Evolutionary conservation across 345 rosid species (phyloP).

Genomic region (Nephelium lappaceum): DNA sequence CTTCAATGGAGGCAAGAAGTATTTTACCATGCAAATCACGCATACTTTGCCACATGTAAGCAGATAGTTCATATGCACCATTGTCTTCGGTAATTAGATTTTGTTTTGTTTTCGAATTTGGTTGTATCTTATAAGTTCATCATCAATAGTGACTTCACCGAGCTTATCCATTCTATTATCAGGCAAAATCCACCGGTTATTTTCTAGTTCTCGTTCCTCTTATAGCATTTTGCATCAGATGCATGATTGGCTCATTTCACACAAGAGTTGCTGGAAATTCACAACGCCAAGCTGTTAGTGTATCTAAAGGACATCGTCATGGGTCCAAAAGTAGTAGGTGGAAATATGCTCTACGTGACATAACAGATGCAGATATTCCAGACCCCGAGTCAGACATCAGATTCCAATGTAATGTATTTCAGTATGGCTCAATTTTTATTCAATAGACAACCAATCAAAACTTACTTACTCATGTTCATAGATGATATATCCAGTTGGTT

Average conservation of each 20-base stretch:
- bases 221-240: slow-evolving; percentile 43
- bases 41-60: slow-evolving; percentile 36
- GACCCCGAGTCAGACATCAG: slow-evolving; percentile 17
- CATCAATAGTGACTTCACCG: slow-evolving; percentile 14
- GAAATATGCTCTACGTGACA: slow-evolving; percentile 39
- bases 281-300: not conserved
- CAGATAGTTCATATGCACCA: not conserved
- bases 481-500: too few species aligned
- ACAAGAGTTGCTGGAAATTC: slow-evolving; percentile 21
- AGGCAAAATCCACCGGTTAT: slow-evolving; percentile 43
- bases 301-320: slow-evolving; percentile 15
- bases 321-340: slow-evolving; percentile 32
- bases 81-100: not conserved
- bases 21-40: slow-evolving; percentile 17
- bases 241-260: slow-evolving; percentile 33
- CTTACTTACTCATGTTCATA: not conserved
- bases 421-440: not conserved
- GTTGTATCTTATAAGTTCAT: not conserved
- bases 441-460: not conserved
- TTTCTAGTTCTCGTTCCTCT: slow-evolving; percentile 44
- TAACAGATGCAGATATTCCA: slow-evolving; percentile 21
- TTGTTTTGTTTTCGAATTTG: not conserved
- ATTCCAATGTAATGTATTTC: slow-evolving; percentile 25
- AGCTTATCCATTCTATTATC: slow-evolving; percentile 23
- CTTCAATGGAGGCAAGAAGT: slow-evolving; percentile 18